These are phyloP conservation scores for Chalciporus piperatoides DNA, from an alignment of 1,284 basidiomycete genomes.

Conservation along the genomic window DNA sequence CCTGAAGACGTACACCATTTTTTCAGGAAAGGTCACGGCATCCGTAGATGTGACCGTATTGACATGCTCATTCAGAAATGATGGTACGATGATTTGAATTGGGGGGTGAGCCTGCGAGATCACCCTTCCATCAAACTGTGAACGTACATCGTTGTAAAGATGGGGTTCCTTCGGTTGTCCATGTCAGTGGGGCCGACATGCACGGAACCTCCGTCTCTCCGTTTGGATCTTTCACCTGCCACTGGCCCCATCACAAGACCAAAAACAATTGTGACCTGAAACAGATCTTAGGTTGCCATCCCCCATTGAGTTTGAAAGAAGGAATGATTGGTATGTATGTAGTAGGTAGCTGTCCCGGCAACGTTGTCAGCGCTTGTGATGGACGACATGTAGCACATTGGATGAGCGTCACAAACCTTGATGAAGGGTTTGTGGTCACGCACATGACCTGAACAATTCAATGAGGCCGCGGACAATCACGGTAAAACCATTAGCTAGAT, in stretches of 20 bases:
- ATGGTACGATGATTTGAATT: neutral
- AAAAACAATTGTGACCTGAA: neutral
- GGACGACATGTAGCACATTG: neutral
- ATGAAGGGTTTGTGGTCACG: neutral
- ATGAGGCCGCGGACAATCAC: neutral
- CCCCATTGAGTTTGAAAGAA: neutral
- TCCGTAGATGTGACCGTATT: neutral
- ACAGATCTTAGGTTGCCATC: neutral
- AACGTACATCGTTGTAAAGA: too few relatives aligned
- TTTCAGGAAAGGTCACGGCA: too few relatives aligned
- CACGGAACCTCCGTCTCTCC: neutral
- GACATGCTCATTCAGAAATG: neutral
- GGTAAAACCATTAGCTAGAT: neutral
- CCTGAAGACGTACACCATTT: too few relatives aligned
- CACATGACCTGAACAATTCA: too few relatives aligned
- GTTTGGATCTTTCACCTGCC: neutral
- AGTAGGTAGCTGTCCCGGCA: neutral
- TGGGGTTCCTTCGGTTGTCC: neutral
- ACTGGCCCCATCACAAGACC: neutral
- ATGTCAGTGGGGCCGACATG: neutral
- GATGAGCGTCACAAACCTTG: neutral
- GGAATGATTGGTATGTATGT: too few relatives aligned
- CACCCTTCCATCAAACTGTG: too few relatives aligned
- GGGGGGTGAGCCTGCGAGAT: neutral
- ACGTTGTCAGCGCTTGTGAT: neutral